These are phyloP conservation scores for Buddleja alternifolia DNA, from an alignment of 257 asterid genomes.

Conservation along the genomic window DNA sequence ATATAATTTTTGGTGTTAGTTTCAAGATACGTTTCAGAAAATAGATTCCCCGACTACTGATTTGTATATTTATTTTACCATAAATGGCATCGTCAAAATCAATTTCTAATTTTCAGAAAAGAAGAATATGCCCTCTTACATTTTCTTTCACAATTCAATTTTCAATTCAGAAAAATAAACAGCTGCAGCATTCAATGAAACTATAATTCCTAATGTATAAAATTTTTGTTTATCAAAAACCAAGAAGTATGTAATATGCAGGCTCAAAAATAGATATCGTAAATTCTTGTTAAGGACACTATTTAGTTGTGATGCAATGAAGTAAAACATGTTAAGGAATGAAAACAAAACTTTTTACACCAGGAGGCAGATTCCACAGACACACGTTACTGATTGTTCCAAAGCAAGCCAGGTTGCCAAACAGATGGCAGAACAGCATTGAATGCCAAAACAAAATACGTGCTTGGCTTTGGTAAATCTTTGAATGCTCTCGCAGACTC, in stretches of 20 bases:
- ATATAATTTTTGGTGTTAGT: not conserved
- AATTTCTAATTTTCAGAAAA: not conserved
- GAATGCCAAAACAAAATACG: not conserved
- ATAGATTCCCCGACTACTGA: not conserved
- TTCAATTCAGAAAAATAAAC: not conserved
- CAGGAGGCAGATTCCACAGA: not conserved
- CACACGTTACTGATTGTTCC: too few relatives aligned
- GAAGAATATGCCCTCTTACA: not conserved
- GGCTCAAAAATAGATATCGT: not conserved
- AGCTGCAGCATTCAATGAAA: not conserved
- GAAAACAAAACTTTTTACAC: not conserved
- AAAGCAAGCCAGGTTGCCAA: not conserved
- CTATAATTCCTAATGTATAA: not conserved
- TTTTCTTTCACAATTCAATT: not conserved
- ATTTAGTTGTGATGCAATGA: too few relatives aligned
- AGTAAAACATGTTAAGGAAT: not conserved
- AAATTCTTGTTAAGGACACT: not conserved
- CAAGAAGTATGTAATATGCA: not conserved
- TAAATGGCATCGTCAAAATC: not conserved
- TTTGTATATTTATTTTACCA: not conserved
- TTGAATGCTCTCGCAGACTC: not conserved
- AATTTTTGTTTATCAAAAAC: not conserved
- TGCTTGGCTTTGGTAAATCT: not conserved
- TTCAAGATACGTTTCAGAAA: not conserved
- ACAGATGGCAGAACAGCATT: too few relatives aligned